Evolutionary conservation across 805 yeast genomes (phyloP), one percentile per base, ranked within the genome.

Genomic region (Pichia kluyveri): DNA sequence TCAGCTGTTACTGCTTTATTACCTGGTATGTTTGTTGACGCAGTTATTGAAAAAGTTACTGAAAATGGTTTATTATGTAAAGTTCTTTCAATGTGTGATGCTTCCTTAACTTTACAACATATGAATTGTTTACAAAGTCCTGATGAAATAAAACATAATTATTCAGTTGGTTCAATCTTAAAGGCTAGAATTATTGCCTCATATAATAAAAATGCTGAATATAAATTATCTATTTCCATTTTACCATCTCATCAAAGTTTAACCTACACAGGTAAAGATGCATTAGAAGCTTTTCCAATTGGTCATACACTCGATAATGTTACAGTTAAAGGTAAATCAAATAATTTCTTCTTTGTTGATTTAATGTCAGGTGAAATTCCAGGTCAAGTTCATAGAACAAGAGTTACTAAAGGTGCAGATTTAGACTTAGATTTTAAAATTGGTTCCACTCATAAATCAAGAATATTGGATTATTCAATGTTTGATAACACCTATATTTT

Each of bases 1-100:
- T 73, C 88, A 1, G 79, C 95, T 2, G 69, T 87, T 19, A 95
- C 89, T 57, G 79, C 95, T 5, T 75, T 90, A 28, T 75, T 85
- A 38, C 95, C 99, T 3, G 99, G 99, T 57, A 77, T 82, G 54
- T 59, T 82, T 11, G 87, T 90, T 10, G 88, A 85, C 50, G 85
- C 89, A 8, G 66, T 82, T 30, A 75, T 89, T 19, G 73, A 83
- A 19, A 80, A 79, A 9, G 74, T 80, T 19, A 64, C 73, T 28
- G 61, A 69, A 9, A 66, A 76, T 37, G 99, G 99, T 52, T 65
- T 87, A 17, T 64, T 74, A n/a, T 77, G 85, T 53, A 84, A 80
- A 60, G 82, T 79, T 0, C 81, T 81, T 55, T 96, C 96, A 46
- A 66, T 86, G 48, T 75, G 83, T 18, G 80, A 82, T 53, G 95